A percentile compares a stretch with the other conserved stretches of the same genome.
phyloP scores from a whole-genome alignment of 2,329 filamentous ascomycete genomes.

The Colletotrichum sp. region DNA sequence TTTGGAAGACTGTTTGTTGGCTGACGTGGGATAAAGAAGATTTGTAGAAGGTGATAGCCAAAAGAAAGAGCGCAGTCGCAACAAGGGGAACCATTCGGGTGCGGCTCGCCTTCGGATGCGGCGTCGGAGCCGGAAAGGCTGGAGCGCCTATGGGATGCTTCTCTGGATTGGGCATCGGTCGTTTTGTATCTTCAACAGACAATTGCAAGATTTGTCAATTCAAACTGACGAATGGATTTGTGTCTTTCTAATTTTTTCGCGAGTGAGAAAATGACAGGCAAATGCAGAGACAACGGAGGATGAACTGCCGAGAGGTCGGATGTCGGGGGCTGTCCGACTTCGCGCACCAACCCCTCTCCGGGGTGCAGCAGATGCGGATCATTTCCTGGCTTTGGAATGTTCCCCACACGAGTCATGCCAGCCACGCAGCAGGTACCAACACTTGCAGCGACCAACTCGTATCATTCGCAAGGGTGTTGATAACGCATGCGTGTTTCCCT shows the following conservation, averaged over 20 bases:
- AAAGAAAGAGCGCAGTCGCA: background rate
- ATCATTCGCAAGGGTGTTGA: slow-evolving; percentile 4
- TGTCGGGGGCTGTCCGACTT: slow-evolving; percentile 6
- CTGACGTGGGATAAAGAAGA: background rate
- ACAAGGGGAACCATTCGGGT: background rate
- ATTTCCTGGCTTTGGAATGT: background rate
- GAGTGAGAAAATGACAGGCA: background rate
- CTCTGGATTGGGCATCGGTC: background rate
- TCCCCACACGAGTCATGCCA: background rate
- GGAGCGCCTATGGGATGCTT: background rate
- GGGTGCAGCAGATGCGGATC: background rate
- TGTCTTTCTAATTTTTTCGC: background rate
- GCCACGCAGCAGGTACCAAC: background rate
- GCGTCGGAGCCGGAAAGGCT: background rate
- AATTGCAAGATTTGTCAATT: background rate
- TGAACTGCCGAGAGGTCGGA: background rate
- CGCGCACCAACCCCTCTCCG: background rate
- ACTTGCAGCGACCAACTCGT: background rate
- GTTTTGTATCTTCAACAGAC: background rate
- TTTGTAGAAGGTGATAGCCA: background rate
- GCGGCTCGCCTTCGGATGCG: background rate
- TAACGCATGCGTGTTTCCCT: background rate
- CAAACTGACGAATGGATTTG: background rate
- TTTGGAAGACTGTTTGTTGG: background rate
- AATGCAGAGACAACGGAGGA: background rate